A percentile compares a stretch with the other conserved stretches of the same genome.
Conservation (phyloP, 495 filamentous ascomycete genomes). For the Aspergillus hancockii region DNA sequence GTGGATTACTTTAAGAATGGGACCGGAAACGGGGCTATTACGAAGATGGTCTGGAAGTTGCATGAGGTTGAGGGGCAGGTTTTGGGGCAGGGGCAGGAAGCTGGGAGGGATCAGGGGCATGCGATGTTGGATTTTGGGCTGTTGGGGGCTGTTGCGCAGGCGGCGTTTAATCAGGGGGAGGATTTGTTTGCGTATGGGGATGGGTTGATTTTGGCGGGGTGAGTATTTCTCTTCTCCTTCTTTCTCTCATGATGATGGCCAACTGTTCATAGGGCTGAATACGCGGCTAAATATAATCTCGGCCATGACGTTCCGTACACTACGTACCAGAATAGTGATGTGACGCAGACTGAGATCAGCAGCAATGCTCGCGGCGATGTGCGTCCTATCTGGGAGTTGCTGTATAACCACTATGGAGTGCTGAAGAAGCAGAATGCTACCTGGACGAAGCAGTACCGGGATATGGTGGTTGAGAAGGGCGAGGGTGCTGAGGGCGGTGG, state of each 20-base stretch:
- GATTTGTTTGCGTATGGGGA: slow-evolving; percentile 36
- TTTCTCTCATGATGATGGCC: not conserved
- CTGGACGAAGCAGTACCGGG: slow-evolving; percentile 36
- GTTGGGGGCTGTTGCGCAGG: slow-evolving; percentile 40
- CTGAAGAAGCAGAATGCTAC: slow-evolving; percentile 34
- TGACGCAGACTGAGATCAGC: slow-evolving; percentile 34
- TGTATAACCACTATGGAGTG: slow-evolving; percentile 41
- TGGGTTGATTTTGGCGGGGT: slow-evolving; percentile 40
- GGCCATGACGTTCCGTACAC: slow-evolving; percentile 45
- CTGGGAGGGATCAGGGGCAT: slow-evolving; percentile 48
- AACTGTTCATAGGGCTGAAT: slow-evolving; percentile 33
- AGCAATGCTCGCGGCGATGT: slow-evolving; percentile 28
- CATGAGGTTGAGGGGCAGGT: slow-evolving; percentile 25
- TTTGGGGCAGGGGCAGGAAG: slow-evolving; percentile 43
- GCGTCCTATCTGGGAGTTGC: slow-evolving; percentile 40
- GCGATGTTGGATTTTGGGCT: slow-evolving; percentile 37
- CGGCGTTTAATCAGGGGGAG: slow-evolving; percentile 43
- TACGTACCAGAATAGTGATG: slow-evolving; percentile 36
- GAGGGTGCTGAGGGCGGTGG: slow-evolving; percentile 17
- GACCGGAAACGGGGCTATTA: slow-evolving; percentile 35
- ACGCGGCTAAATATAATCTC: slow-evolving; percentile 44
- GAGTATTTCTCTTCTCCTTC: slow-evolving; percentile 3
- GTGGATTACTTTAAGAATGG: slow-evolving; percentile 40
- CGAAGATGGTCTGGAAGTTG: slow-evolving; percentile 30
- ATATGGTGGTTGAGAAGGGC: slow-evolving; percentile 16